Percentiles rank a stretch among this genome's conserved stretches.
Evolutionary conservation across 2,329 filamentous ascomycete species (phyloP).

Genomic region (Calcarisporium arbuscula): DNA sequence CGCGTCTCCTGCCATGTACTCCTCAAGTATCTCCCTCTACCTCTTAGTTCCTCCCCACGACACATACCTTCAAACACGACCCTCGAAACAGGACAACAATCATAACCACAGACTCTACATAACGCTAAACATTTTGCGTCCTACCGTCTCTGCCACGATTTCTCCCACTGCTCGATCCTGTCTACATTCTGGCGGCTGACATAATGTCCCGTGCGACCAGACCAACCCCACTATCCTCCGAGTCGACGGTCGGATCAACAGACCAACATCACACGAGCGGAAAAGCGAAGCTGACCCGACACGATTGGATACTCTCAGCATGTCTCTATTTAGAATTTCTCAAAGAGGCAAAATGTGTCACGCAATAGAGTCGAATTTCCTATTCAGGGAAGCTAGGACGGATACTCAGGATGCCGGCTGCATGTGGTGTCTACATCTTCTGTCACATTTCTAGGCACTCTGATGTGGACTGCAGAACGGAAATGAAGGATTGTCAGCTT

Average conservation of each 20-base stretch:
- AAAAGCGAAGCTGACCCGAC: constrained; percentile 1
- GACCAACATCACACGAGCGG: constrained; percentile 1
- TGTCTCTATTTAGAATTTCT: neutral
- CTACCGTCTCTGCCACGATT: no score
- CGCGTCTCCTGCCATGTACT: no score
- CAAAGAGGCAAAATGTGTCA: constrained; percentile 1
- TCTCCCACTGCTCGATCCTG: no score
- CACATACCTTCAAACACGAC: no score
- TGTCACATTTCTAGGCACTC: constrained; percentile 1
- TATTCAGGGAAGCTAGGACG: constrained; percentile 1
- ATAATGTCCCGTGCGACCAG: no score
- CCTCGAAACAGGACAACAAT: no score
- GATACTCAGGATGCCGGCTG: constrained; percentile 2
- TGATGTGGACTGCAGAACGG: constrained; percentile 1
- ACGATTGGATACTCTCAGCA: constrained; percentile 1
- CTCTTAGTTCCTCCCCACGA: no score
- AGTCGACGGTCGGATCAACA: neutral
- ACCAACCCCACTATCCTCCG: no score
- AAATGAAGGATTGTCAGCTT: constrained; percentile 1
- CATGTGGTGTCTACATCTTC: constrained; percentile 1
- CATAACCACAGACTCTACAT: no score
- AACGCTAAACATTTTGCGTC: no score
- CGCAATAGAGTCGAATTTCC: neutral
- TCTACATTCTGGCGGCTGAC: no score
- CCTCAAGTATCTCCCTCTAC: no score